These are phyloP conservation scores for Peronosclerospora sorghi DNA, from an alignment of 352 stramenopile genomes.

Conservation along the genomic window DNA sequence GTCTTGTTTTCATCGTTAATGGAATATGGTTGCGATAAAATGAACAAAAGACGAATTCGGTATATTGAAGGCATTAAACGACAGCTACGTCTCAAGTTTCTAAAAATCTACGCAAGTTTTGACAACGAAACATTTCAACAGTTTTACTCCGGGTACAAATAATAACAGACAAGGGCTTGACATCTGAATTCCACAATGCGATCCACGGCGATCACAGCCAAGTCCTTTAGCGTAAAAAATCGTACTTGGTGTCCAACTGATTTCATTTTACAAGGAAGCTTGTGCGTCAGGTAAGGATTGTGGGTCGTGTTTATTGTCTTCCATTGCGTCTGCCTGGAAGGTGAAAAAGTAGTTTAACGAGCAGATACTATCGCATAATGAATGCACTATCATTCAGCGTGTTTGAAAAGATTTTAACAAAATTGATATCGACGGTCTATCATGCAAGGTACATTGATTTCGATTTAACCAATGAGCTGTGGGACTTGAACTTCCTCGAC, in stretches of 20 bases:
- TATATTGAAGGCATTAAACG: no score
- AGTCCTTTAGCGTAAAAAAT: conserved; percentile 34
- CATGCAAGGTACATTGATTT: conserved; percentile 9
- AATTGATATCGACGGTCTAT: conserved; percentile 1
- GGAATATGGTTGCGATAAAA: no score
- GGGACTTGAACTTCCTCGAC: conserved; percentile 21
- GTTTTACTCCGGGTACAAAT: no score
- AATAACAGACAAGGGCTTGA: no score
- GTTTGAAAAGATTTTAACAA: conserved; percentile 12
- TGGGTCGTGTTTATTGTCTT: conserved; percentile 35
- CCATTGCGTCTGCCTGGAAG: conserved; percentile 31
- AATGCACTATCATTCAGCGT: conserved; percentile 31
- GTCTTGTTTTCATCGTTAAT: no score
- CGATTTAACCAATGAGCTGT: conserved; percentile 7
- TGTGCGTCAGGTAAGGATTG: conserved; percentile 27
- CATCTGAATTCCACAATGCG: conserved; percentile 47
- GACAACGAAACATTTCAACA: no score
- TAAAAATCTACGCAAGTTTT: no score
- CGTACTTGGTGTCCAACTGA: conserved; percentile 53
- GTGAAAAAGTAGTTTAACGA: background rate
- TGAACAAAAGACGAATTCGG: no score
- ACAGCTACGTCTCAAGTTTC: no score
- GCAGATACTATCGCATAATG: no score
- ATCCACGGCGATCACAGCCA: conserved; percentile 50
- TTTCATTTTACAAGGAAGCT: conserved; percentile 36